These are phyloP conservation scores for Aspergillus ellipticus DNA, from an alignment of 495 filamentous ascomycete genomes.

Conservation along the genomic window DNA sequence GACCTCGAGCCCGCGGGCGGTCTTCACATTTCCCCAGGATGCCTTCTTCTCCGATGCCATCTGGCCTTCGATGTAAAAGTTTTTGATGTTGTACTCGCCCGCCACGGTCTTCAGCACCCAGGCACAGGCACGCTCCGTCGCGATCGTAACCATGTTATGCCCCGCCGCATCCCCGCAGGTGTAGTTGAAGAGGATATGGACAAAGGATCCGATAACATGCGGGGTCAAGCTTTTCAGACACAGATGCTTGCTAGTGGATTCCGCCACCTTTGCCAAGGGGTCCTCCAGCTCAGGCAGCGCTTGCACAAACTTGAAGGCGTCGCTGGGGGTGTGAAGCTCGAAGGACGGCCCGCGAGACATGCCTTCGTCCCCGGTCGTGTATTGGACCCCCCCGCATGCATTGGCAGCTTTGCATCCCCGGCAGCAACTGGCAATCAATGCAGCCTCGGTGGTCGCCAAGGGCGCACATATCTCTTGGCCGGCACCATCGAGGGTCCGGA, in stretches of 20 bases:
- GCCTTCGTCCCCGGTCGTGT: conserved; percentile 3
- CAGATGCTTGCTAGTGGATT: conserved; percentile 12
- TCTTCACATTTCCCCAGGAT: conserved; percentile 14
- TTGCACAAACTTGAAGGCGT: conserved; percentile 6
- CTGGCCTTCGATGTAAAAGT: conserved; percentile 9
- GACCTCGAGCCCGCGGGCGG: conserved; percentile 11
- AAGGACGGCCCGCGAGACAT: conserved; percentile 15
- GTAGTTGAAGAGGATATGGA: conserved; percentile 12
- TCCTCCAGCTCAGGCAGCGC: background rate
- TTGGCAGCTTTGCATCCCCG: conserved; percentile 13
- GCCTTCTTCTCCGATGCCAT: conserved; percentile 11
- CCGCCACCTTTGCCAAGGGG: conserved; percentile 4
- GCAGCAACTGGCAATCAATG: conserved; percentile 16
- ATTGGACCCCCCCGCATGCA: conserved; percentile 6
- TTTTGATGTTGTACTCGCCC: background rate
- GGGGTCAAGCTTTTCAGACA: background rate
- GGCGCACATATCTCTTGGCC: conserved; percentile 9
- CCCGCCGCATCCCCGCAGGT: conserved; percentile 14
- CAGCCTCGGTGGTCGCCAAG: conserved; percentile 14
- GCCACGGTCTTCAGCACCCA: background rate
- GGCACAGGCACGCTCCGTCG: conserved; percentile 12
- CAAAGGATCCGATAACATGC: conserved; percentile 10
- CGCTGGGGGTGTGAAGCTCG: conserved; percentile 1
- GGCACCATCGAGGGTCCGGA: background rate
- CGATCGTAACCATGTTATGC: conserved; percentile 17